These are phyloP conservation scores for Amaranthus hypochondriacus DNA, from an alignment of 148 eudicot genomes.

Conservation along the genomic window DNA sequence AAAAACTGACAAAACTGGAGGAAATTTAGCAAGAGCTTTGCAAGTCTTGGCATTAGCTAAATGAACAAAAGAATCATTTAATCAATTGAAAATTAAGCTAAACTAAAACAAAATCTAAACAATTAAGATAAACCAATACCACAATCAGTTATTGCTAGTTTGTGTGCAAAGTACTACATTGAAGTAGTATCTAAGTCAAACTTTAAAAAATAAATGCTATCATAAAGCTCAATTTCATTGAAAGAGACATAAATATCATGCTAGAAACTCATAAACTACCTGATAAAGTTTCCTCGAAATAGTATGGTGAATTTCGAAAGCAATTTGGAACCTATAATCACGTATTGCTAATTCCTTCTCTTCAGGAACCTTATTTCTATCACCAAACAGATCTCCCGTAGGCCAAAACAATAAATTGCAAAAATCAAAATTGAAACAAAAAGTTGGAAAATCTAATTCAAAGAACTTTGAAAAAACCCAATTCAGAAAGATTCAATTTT, in stretches of 20 bases:
- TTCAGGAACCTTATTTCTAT: constrained; percentile 5
- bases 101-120: too few relatives aligned
- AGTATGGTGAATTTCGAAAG: constrained; percentile 21
- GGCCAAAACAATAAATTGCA: background rate
- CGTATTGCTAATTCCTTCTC: constrained; percentile 6
- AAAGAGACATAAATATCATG: background rate
- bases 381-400: constrained; percentile 23
- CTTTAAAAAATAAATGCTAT: background rate
- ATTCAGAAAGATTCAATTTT: too few relatives aligned
- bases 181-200: background rate
- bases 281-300: constrained; percentile 20
- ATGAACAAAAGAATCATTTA: constrained; percentile 38
- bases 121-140: background rate
- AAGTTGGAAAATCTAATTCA: too few relatives aligned
- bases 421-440: too few relatives aligned
- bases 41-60: constrained; percentile 47
- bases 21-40: constrained; percentile 47
- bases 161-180: too few relatives aligned
- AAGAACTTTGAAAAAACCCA: too few relatives aligned
- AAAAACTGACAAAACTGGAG: constrained; percentile 51
- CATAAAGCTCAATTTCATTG: background rate
- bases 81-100: too few relatives aligned
- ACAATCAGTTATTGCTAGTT: background rate
- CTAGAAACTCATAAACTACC: constrained; percentile 4
- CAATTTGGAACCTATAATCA: constrained; percentile 1